Percentiles rank a stretch among this genome's conserved stretches.
Conservation (phyloP, 805 yeast genomes). For the Saccharomycopsis oosterbeekiorum region DNA sequence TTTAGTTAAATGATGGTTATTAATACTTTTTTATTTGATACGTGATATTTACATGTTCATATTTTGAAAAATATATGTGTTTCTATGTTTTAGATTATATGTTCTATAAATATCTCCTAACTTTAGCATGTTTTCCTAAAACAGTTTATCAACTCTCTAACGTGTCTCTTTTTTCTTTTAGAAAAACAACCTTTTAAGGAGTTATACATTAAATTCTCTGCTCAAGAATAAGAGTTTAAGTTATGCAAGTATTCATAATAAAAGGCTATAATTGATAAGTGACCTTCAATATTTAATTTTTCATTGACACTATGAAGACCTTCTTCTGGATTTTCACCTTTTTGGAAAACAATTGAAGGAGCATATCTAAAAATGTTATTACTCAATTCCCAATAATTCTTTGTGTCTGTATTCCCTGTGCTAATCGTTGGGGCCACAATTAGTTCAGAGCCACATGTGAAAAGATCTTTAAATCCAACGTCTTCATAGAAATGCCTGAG, state of each 20-base stretch:
- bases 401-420: slow-evolving; percentile 67
- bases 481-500: slow-evolving; percentile 55
- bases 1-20: too few relatives aligned
- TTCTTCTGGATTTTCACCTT: slow-evolving; percentile 20
- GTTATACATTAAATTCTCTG: not conserved
- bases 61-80: too few relatives aligned
- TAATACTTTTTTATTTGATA: too few relatives aligned
- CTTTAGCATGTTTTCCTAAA: too few relatives aligned
- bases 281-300: slow-evolving; percentile 42
- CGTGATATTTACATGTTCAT: too few relatives aligned
- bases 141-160: too few relatives aligned
- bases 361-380: slow-evolving; percentile 51
- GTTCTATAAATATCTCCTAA: too few relatives aligned
- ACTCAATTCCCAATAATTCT: slow-evolving; percentile 53
- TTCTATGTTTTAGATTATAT: too few relatives aligned
- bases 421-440: slow-evolving; percentile 46
- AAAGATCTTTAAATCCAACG: slow-evolving; percentile 31
- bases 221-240: slow-evolving; percentile 23
- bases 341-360: slow-evolving; percentile 31
- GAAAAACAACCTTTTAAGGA: too few relatives aligned
- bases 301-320: slow-evolving; percentile 57
- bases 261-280: slow-evolving; percentile 49
- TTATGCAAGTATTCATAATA: slow-evolving; percentile 42
- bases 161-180: too few relatives aligned
- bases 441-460: slow-evolving; percentile 24